phyloP scores from a whole-genome alignment of 2,329 filamentous ascomycete species.

The Fusarium sp. region DNA sequence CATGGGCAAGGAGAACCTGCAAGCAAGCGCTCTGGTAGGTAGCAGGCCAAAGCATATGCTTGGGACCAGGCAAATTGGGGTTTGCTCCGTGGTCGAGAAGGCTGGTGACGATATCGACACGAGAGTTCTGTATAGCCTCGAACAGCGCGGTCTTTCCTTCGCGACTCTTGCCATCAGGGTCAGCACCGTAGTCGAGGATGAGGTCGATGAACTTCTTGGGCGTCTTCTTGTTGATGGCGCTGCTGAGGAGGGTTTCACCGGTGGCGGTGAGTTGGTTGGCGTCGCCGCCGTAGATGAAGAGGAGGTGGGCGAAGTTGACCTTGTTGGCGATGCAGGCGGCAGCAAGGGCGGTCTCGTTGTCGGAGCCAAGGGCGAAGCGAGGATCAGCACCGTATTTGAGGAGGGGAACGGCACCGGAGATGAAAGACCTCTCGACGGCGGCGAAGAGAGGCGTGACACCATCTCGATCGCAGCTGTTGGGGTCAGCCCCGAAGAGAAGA shows the following conservation, averaged over 20 bases:
- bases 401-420: constrained; percentile 69
- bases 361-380: constrained; percentile 63
- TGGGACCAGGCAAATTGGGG: constrained; percentile 76
- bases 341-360: constrained; percentile 68
- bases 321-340: constrained; percentile 65
- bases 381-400: constrained; percentile 75
- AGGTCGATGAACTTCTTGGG: constrained; percentile 68
- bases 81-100: constrained; percentile 70
- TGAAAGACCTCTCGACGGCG: constrained; percentile 65
- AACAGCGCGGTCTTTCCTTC: constrained; percentile 75
- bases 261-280: constrained; percentile 65
- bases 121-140: constrained; percentile 68
- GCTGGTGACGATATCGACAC: constrained; percentile 67
- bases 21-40: constrained; percentile 70
- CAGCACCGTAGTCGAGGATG: constrained; percentile 70
- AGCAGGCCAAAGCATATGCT: constrained; percentile 76
- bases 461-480: constrained; percentile 64
- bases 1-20: constrained; percentile 68
- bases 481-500: constrained; percentile 68
- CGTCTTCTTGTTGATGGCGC: constrained; percentile 70
- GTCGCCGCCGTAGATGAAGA: constrained; percentile 72
- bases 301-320: constrained; percentile 68
- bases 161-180: constrained; percentile 70
- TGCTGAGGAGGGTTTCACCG: constrained; percentile 72
- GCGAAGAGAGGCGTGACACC: constrained; percentile 65